phyloP scores from a whole-genome alignment of 2,329 filamentous ascomycete genomes.

The Trematosphaeria pertusa region DNA sequence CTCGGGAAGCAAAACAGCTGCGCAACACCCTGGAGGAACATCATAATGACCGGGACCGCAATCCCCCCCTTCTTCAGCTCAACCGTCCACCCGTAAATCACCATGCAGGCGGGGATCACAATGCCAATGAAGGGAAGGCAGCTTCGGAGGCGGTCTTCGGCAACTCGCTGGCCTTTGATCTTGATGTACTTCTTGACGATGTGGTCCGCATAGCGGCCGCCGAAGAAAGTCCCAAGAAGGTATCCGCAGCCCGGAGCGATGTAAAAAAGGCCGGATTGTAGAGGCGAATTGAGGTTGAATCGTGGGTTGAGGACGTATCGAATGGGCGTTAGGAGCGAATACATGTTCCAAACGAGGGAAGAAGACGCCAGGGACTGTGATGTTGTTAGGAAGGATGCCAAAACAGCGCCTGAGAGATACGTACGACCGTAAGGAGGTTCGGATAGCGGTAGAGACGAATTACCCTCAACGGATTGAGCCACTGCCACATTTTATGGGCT shows the following conservation, averaged over 20 bases:
- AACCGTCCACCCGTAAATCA: conserved; percentile 73
- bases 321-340: conserved; percentile 71
- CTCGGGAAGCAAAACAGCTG: conserved; percentile 79
- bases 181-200: conserved; percentile 70
- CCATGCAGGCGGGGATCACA: conserved; percentile 67
- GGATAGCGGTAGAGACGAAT: conserved; percentile 70
- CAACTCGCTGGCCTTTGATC: conserved; percentile 66
- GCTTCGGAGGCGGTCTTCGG: conserved; percentile 70
- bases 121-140: conserved; percentile 63
- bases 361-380: conserved; percentile 62
- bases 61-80: conserved; percentile 63
- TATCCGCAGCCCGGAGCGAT: conserved; percentile 76
- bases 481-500: conserved; percentile 62
- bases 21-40: conserved; percentile 77
- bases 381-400: neutral
- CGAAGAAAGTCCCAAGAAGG: conserved; percentile 71
- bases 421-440: conserved; percentile 64
- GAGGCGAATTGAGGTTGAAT: conserved; percentile 70
- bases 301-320: conserved; percentile 77
- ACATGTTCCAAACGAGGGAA: conserved; percentile 78
- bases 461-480: conserved; percentile 72
- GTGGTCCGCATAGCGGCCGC: conserved; percentile 74
- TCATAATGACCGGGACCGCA: conserved; percentile 70
- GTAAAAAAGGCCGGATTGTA: conserved; percentile 75
- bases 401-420: conserved; percentile 9